These are phyloP conservation scores for Suillus clintonianus DNA, from an alignment of 768 basidiomycete species.

Conservation along the genomic window DNA sequence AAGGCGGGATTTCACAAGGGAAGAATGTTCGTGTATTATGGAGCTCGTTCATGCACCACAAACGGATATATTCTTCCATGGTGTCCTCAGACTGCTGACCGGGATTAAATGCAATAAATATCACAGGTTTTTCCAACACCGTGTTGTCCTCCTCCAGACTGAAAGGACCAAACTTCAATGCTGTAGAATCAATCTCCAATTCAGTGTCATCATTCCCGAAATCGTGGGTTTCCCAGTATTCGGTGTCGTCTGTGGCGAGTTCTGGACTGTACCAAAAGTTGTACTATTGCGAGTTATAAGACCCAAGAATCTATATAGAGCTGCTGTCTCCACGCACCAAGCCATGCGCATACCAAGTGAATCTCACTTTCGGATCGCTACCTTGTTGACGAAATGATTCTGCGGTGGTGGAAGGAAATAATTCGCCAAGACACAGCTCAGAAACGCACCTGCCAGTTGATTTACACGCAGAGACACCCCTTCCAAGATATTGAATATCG, in stretches of 20 bases:
- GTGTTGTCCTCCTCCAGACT: neutral
- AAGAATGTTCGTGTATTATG: neutral
- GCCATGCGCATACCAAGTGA: too few relatives aligned
- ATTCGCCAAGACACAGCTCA: too few relatives aligned
- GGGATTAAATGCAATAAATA: neutral
- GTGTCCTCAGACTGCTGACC: neutral
- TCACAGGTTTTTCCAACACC: neutral
- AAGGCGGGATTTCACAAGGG: neutral
- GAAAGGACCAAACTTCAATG: neutral
- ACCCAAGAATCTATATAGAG: too few relatives aligned
- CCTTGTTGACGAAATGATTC: too few relatives aligned
- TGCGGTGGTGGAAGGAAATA: too few relatives aligned
- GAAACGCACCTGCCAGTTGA: too few relatives aligned
- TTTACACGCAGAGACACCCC: too few relatives aligned
- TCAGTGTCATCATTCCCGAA: neutral
- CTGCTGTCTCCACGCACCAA: too few relatives aligned
- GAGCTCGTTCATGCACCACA: neutral
- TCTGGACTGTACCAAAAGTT: neutral
- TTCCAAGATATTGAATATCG: too few relatives aligned
- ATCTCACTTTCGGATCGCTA: too few relatives aligned
- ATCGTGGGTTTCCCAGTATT: neutral
- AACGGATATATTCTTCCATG: neutral
- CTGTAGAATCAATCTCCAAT: neutral
- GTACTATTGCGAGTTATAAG: too few relatives aligned
- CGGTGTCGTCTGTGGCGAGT: neutral